These are phyloP conservation scores for Daldinia decipiens DNA, from an alignment of 495 filamentous ascomycete genomes.

Conservation along the genomic window DNA sequence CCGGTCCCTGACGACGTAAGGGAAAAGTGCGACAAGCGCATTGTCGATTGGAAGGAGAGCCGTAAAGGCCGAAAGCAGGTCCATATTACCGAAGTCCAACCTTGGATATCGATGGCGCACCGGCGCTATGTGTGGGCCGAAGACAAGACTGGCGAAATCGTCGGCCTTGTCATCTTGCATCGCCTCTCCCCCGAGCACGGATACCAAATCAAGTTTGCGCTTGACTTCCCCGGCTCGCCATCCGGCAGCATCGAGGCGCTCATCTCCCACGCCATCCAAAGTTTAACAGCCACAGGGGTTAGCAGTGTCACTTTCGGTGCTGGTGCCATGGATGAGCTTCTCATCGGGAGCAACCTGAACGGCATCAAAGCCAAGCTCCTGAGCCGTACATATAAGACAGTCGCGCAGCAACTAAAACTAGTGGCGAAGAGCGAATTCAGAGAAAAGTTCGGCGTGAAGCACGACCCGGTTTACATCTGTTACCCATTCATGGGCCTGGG, in stretches of 20 bases:
- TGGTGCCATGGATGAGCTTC: slow-evolving; percentile 73
- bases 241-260: slow-evolving; percentile 83
- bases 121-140: slow-evolving; percentile 83
- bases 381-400: slow-evolving; percentile 76
- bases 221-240: slow-evolving; percentile 83
- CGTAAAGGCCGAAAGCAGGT: slow-evolving; percentile 82
- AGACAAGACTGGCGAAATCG: slow-evolving; percentile 72
- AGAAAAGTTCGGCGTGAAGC: slow-evolving; percentile 81
- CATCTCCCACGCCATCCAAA: slow-evolving; percentile 79
- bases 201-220: slow-evolving; percentile 88
- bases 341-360: slow-evolving; percentile 77
- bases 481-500: slow-evolving; percentile 85
- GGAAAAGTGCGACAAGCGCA: slow-evolving; percentile 71
- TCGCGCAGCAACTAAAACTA: slow-evolving; percentile 80
- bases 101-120: slow-evolving; percentile 81
- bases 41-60: slow-evolving; percentile 79
- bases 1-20: slow-evolving; percentile 70
- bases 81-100: slow-evolving; percentile 83
- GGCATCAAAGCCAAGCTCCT: slow-evolving; percentile 78
- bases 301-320: slow-evolving; percentile 81
- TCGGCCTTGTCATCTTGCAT: slow-evolving; percentile 76
- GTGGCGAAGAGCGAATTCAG: slow-evolving; percentile 86
- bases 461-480: slow-evolving; percentile 82
- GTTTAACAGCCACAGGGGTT: slow-evolving; percentile 69
- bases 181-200: slow-evolving; percentile 78